Conservation (phyloP, 164 flowering plant species). For the Piper longum region DNA sequence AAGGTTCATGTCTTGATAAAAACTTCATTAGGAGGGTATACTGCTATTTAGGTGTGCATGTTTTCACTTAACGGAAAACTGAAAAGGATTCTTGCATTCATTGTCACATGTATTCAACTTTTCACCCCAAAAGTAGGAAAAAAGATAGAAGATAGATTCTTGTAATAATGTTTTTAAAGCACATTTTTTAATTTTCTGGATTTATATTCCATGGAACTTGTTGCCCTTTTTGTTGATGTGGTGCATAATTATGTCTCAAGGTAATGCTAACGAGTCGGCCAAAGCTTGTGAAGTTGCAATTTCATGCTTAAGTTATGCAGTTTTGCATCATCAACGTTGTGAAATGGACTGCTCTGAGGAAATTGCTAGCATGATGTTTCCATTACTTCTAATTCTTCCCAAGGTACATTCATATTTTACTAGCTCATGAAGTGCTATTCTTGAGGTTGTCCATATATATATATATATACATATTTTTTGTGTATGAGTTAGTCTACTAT, state of each 20-base stretch:
- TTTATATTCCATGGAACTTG: too few relatives aligned
- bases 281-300: slow-evolving; percentile 43
- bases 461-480: slow-evolving; percentile 13
- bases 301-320: slow-evolving; percentile 33
- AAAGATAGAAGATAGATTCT: too few relatives aligned
- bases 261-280: slow-evolving; percentile 17
- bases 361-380: slow-evolving; percentile 51
- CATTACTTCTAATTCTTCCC: slow-evolving; percentile 52
- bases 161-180: too few relatives aligned
- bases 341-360: slow-evolving; percentile 18
- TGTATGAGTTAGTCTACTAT: background rate
- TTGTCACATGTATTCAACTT: too few relatives aligned
- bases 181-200: too few relatives aligned
- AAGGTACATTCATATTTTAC: slow-evolving; percentile 30
- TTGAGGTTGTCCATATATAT: background rate
- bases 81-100: too few relatives aligned
- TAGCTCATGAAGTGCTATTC: slow-evolving; percentile 1
- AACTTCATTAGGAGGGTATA: too few relatives aligned
- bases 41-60: too few relatives aligned
- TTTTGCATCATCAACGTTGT: slow-evolving; percentile 14
- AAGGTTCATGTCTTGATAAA: too few relatives aligned
- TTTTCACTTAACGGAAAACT: too few relatives aligned
- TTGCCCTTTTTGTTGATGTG: too few relatives aligned
- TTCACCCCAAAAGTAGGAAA: too few relatives aligned
- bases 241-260: slow-evolving; percentile 18